Base-by-base conservation (phyloP, 2,329 filamentous ascomycete genomes). In the Ceratocystis eucalypticola region DNA sequence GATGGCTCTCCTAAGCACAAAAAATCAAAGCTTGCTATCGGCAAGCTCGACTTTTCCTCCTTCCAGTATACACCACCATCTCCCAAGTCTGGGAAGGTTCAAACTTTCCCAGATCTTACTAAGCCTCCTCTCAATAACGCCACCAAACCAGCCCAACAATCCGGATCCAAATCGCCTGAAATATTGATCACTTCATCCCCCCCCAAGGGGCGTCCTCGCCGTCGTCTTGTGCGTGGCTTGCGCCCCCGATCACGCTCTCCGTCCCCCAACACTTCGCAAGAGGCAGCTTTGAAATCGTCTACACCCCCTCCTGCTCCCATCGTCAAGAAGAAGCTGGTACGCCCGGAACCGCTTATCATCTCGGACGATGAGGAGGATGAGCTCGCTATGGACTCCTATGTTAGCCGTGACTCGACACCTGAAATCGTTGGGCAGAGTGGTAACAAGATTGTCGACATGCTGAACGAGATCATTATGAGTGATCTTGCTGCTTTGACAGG, bases 401-500 rank as follows among this genome's bases (percentile, higher is more conserved):
- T 69, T 17, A 46, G 68, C 7, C 67, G 66, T 12, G 67, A 69
- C n/a, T 63, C 63, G 20, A 65, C 67, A 5, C 66, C 69, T 10
- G 68, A 70, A 28, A 69, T 69, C 4, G 30, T 50, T 41, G 63
- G 57, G 8, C 72, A 76, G n/a, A 74, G 74, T 48, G 73, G 74
- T 48, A 74, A 75, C 61, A 73, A 75, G 62, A 83, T 96, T 5
- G 78, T 97, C 33, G 81, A 85, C 6, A 95, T 91, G 72, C 86
- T 99, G 75, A 97, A 97, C 72, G 84, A 80, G 0, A 94, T 89
- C 73, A 84, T 85, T 4, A 77, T 84, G 8, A 82, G 87, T 45
- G 89, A 93, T 67, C 82, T 99, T 53, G 84, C 88, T 1, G 92
- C 96, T 70, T 86, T 96, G 68, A 90, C 90, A 0, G 86, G 86